Evolutionary conservation across 2,329 filamentous ascomycete genomes (phyloP).

Genomic region (Tolypocladium tundrense): DNA sequence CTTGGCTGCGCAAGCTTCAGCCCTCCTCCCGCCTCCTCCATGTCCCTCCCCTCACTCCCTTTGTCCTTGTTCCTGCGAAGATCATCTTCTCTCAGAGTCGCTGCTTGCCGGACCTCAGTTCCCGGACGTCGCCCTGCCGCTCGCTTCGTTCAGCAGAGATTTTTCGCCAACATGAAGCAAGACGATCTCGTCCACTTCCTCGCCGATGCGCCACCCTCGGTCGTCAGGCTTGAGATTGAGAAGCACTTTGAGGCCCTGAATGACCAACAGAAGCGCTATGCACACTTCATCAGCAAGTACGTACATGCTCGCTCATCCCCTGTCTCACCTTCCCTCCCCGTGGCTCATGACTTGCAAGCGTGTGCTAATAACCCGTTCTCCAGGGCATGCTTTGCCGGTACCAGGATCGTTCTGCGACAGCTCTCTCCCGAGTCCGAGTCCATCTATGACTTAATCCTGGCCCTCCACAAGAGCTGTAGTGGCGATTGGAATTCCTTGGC

Average conservation of each 20-base stretch:
- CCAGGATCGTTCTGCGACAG: conserved; percentile 68
- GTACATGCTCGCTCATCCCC: conserved; percentile 7
- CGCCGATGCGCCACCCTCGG: conserved; percentile 79
- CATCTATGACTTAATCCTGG: conserved; percentile 72
- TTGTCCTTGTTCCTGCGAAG: conserved; percentile 24
- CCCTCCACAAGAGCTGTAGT: conserved; percentile 53
- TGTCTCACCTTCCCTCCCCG: not conserved
- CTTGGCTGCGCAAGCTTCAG: conserved; percentile 1
- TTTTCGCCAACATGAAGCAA: conserved; percentile 40
- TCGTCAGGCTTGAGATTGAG: conserved; percentile 82
- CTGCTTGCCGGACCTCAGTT: conserved; percentile 12
- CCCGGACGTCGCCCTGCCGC: conserved; percentile 11
- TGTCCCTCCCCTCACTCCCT: conserved; percentile 17
- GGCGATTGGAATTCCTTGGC: conserved; percentile 65
- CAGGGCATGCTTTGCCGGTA: conserved; percentile 68
- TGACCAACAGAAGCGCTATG: conserved; percentile 77
- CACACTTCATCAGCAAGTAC: conserved; percentile 78
- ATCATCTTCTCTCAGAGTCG: conserved; percentile 20
- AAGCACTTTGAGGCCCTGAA: conserved; percentile 77
- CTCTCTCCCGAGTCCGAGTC: conserved; percentile 71
- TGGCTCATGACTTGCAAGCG: not conserved
- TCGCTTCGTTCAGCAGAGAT: conserved; percentile 1
- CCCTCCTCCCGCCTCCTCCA: conserved; percentile 11
- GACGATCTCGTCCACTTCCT: conserved; percentile 66
- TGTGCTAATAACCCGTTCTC: not conserved